phyloP scores from a whole-genome alignment of 176 grass and related monocot species.

The Thalia dealbata region DNA sequence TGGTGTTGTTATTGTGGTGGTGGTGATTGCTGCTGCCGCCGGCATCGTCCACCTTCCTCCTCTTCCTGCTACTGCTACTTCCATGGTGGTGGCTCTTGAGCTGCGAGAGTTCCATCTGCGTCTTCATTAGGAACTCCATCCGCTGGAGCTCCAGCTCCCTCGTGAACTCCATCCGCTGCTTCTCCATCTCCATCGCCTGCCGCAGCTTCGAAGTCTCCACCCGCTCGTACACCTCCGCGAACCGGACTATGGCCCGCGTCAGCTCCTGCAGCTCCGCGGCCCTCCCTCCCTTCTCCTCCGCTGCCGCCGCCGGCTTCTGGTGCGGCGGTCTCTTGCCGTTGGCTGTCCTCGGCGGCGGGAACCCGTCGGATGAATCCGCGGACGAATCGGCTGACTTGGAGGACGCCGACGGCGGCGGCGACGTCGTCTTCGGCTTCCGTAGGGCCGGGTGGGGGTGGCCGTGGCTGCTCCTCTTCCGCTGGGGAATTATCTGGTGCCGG shows the following conservation, averaged over 20 bases:
- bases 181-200: slow-evolving; percentile 62
- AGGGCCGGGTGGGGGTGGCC: slow-evolving; percentile 2
- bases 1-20: slow-evolving; percentile 6
- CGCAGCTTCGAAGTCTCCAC: slow-evolving; percentile 69
- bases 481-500: slow-evolving; percentile 31
- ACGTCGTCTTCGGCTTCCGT: slow-evolving; percentile 22
- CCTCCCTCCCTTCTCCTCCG: slow-evolving; percentile 20
- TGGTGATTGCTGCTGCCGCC: slow-evolving; percentile 43
- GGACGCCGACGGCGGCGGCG: slow-evolving; percentile 29
- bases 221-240: slow-evolving; percentile 72
- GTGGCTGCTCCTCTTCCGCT: slow-evolving; percentile 48
- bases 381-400: slow-evolving; percentile 17
- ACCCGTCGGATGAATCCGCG: slow-evolving; percentile 66
- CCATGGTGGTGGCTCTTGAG: slow-evolving; percentile 24
- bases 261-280: slow-evolving; percentile 32
- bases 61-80: slow-evolving; percentile 33
- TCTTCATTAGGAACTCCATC: slow-evolving; percentile 87
- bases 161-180: slow-evolving; percentile 59
- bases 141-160: slow-evolving; percentile 67
- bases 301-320: slow-evolving; percentile 19
- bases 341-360: slow-evolving; percentile 39
- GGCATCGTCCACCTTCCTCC: slow-evolving; percentile 18
- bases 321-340: slow-evolving; percentile 51
- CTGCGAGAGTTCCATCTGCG: slow-evolving; percentile 69
- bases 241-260: slow-evolving; percentile 36